A percentile compares a stretch with the other conserved stretches of the same genome.
These are phyloP conservation scores for Platismatia glauca DNA, from an alignment of 495 filamentous ascomycete genomes.

Conservation along the genomic window DNA sequence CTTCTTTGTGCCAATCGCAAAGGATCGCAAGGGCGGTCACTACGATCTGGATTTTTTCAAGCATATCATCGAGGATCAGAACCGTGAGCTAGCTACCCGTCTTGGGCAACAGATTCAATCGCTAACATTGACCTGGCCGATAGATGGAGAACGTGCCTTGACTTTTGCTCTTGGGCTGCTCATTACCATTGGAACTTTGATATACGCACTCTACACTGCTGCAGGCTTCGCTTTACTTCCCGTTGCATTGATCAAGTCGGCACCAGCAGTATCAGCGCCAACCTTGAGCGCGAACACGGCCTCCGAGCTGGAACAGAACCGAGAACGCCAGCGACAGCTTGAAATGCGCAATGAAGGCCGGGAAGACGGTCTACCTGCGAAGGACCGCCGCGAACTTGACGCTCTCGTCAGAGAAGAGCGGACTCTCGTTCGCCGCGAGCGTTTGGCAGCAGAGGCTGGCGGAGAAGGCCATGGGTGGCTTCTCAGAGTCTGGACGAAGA, in stretches of 20 bases:
- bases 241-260: slow-evolving; percentile 80
- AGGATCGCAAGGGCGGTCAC: slow-evolving; percentile 47
- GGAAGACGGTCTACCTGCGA: slow-evolving; percentile 61
- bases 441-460: slow-evolving; percentile 69
- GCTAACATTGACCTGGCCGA: slow-evolving; percentile 19
- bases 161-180: slow-evolving; percentile 81
- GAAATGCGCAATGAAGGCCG: slow-evolving; percentile 78
- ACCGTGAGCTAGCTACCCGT: slow-evolving; percentile 46
- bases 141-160: slow-evolving; percentile 82
- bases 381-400: slow-evolving; percentile 84
- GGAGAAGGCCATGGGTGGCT: slow-evolving; percentile 64
- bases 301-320: slow-evolving; percentile 71
- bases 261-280: slow-evolving; percentile 70
- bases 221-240: slow-evolving; percentile 83
- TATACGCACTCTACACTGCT: slow-evolving; percentile 84
- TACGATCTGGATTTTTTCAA: slow-evolving; percentile 87
- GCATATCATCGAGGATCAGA: slow-evolving; percentile 60
- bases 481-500: slow-evolving; percentile 63
- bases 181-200: slow-evolving; percentile 70
- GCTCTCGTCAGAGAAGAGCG: slow-evolving; percentile 79
- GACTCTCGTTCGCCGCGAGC: slow-evolving; percentile 81
- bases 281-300: slow-evolving; percentile 64
- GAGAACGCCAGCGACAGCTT: slow-evolving; percentile 82
- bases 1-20: slow-evolving; percentile 79
- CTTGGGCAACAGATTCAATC: background rate